These are phyloP conservation scores for Yamadazyma pseudoaaseri DNA, from an alignment of 1,139 yeast genomes.

Conservation along the genomic window DNA sequence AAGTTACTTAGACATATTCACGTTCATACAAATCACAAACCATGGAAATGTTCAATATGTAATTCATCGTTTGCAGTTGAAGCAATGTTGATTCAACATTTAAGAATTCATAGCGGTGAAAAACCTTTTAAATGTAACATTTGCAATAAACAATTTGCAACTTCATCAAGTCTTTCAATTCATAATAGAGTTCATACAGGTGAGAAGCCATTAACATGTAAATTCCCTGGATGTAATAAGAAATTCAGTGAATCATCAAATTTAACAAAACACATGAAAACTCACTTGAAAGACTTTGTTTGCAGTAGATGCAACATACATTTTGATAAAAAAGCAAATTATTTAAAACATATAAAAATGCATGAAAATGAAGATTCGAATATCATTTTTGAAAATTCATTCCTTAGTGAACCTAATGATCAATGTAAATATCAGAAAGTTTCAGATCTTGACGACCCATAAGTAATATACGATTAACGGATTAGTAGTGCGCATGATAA, in stretches of 20 bases:
- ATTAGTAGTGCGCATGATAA: too few species aligned
- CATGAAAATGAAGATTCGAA: conserved; percentile 14
- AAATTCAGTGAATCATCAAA: conserved; percentile 88
- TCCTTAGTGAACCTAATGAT: too few species aligned
- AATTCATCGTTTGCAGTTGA: conserved; percentile 69
- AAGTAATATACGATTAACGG: too few species aligned
- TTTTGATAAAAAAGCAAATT: conserved; percentile 45
- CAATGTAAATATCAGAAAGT: too few species aligned
- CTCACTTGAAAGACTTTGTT: conserved; percentile 49
- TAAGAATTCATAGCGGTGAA: conserved; percentile 86
- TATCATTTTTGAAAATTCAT: not conserved
- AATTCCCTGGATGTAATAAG: conserved; percentile 77
- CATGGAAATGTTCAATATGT: conserved; percentile 68
- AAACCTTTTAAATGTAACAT: conserved; percentile 49
- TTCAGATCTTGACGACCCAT: not conserved
- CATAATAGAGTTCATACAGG: conserved; percentile 58
- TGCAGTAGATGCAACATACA: conserved; percentile 53
- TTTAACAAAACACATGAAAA: conserved; percentile 81
- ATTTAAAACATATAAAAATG: conserved; percentile 36
- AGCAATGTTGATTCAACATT: conserved; percentile 67
- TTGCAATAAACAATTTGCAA: conserved; percentile 54
- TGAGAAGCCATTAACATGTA: conserved; percentile 78
- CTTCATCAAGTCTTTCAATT: conserved; percentile 53
- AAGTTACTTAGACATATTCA: conserved; percentile 83
- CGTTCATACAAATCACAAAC: conserved; percentile 82